Evolutionary conservation across 257 asterid species (phyloP).

Genomic region (Eustoma russellianum): DNA sequence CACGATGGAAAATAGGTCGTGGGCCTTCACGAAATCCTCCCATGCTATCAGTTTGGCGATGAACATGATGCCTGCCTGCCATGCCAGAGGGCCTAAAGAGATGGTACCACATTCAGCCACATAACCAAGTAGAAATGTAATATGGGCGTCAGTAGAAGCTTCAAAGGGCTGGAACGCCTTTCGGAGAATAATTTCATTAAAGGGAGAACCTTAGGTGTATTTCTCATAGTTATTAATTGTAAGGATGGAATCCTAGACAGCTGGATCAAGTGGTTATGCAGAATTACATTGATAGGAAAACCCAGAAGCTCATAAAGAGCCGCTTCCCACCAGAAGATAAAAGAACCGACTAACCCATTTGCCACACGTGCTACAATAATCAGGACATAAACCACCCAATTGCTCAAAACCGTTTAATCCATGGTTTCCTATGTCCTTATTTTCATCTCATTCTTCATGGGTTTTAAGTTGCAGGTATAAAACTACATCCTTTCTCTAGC

Average conservation of each 20-base stretch:
- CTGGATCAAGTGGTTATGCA: background rate
- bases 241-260: background rate
- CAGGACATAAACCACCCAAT: too few species aligned
- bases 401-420: too few species aligned
- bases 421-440: too few species aligned
- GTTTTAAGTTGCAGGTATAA: too few species aligned
- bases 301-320: background rate
- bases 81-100: slow-evolving; percentile 18
- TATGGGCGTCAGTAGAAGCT: background rate
- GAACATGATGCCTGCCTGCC: slow-evolving; percentile 71
- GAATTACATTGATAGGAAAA: background rate
- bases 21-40: slow-evolving; percentile 33
- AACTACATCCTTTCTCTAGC: too few species aligned
- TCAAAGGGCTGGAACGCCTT: background rate
- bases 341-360: background rate
- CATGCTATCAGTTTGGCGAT: slow-evolving; percentile 41
- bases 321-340: too few species aligned
- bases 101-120: background rate
- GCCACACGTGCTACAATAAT: background rate
- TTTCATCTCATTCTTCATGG: too few species aligned
- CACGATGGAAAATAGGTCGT: slow-evolving; percentile 29
- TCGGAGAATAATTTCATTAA: too few species aligned
- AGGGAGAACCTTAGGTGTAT: background rate
- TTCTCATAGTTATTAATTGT: background rate
- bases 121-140: background rate